A percentile compares a stretch with the other conserved stretches of the same genome.
Conservation (phyloP, 2,329 filamentous ascomycete genomes). For the Hypoxylon rubiginosum region DNA sequence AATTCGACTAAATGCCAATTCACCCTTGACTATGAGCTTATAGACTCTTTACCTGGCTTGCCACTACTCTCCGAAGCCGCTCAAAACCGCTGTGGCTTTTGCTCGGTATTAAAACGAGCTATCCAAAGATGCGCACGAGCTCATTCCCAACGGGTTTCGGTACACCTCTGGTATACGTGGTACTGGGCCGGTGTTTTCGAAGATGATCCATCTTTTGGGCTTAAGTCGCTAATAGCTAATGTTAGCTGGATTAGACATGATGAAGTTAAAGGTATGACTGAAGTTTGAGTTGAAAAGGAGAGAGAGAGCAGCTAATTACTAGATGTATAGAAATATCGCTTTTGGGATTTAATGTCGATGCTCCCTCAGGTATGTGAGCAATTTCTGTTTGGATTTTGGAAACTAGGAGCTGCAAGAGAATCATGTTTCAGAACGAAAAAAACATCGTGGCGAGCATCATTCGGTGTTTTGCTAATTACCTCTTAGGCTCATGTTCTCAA, state of each 20-base stretch:
- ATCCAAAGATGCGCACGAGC: slow-evolving; percentile 1
- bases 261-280: slow-evolving; percentile 6
- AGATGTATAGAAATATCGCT: not conserved
- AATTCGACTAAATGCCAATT: not conserved
- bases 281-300: too few relatives aligned
- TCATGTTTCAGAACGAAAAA: too few relatives aligned
- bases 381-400: not conserved
- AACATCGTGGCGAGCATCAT: too few relatives aligned
- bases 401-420: too few relatives aligned
- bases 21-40: slow-evolving; percentile 6
- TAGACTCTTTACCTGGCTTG: slow-evolving; percentile 8
- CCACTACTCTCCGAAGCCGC: slow-evolving; percentile 11
- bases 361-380: slow-evolving; percentile 9
- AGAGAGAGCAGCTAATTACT: too few relatives aligned
- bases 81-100: slow-evolving; percentile 5
- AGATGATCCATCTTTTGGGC: not conserved
- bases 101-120: slow-evolving; percentile 8
- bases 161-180: slow-evolving; percentile 5
- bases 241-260: slow-evolving; percentile 14
- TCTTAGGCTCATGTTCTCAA: slow-evolving; percentile 4
- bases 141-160: not conserved
- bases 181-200: not conserved
- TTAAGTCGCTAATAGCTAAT: slow-evolving; percentile 2
- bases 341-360: slow-evolving; percentile 22
- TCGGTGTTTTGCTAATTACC: not conserved